These are phyloP conservation scores for Erucastrum elatum DNA, from an alignment of 345 rosid species.

Conservation along the genomic window DNA sequence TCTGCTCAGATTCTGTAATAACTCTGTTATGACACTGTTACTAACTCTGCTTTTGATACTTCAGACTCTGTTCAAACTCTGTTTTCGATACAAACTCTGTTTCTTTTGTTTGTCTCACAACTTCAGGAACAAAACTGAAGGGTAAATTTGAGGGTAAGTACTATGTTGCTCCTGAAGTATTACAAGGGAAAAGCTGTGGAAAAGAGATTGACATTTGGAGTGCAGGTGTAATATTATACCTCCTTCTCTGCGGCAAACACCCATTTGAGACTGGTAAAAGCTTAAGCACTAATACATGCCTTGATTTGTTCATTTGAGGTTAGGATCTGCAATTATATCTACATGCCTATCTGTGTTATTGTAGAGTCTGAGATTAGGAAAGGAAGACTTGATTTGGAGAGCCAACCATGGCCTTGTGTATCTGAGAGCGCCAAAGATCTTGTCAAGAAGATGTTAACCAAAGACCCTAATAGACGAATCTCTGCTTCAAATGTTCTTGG, in stretches of 20 bases:
- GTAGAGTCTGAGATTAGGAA: constrained; percentile 48
- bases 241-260: constrained; percentile 68
- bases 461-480: constrained; percentile 60
- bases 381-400: constrained; percentile 59
- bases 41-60: constrained; percentile 4
- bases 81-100: neutral
- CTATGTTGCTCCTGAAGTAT: constrained; percentile 84
- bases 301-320: neutral
- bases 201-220: constrained; percentile 87
- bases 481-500: constrained; percentile 79
- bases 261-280: constrained; percentile 80
- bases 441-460: constrained; percentile 69
- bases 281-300: neutral
- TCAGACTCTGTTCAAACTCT: neutral
- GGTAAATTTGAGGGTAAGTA: constrained; percentile 69
- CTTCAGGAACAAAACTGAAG: constrained; percentile 56
- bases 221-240: constrained; percentile 76
- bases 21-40: neutral
- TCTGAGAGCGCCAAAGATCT: constrained; percentile 70
- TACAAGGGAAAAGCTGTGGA: constrained; percentile 59
- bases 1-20: too few species aligned
- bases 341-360: neutral
- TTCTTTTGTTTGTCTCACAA: neutral
- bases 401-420: constrained; percentile 75
- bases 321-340: neutral